These are phyloP conservation scores for Fusarium multiceps DNA, from an alignment of 2,329 filamentous ascomycete genomes.

Conservation along the genomic window DNA sequence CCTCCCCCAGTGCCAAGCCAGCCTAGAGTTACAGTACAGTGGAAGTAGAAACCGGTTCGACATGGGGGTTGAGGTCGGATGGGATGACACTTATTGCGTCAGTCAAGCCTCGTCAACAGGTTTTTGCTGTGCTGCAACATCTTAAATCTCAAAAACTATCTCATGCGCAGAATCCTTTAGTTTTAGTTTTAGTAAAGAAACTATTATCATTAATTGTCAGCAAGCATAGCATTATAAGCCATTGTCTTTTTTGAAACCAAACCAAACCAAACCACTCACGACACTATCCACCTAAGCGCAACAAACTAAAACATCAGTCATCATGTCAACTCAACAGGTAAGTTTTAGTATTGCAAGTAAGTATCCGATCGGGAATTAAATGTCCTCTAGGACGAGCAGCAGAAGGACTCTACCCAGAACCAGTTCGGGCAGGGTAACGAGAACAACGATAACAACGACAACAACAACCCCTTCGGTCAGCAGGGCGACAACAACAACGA, in stretches of 20 bases:
- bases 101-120: constrained; percentile 34
- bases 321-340: constrained; percentile 42
- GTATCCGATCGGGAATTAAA: constrained; percentile 6
- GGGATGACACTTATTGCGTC: constrained; percentile 47
- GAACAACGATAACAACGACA: constrained; percentile 7
- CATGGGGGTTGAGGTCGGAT: constrained; percentile 1
- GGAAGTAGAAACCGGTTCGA: constrained; percentile 41
- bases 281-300: background rate
- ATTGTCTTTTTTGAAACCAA: constrained; percentile 10
- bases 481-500: constrained; percentile 1
- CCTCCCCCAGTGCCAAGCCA: constrained; percentile 12
- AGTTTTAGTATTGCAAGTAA: background rate
- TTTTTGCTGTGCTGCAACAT: constrained; percentile 28
- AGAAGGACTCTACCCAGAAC: constrained; percentile 30
- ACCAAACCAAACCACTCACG: background rate
- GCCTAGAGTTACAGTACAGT: background rate
- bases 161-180: constrained; percentile 2
- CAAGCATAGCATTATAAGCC: constrained; percentile 10
- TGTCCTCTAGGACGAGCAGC: constrained; percentile 28
- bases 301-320: constrained; percentile 9
- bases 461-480: constrained; percentile 16
- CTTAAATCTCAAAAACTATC: constrained; percentile 40
- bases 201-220: constrained; percentile 11
- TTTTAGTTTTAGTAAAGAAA: constrained; percentile 12
- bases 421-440: constrained; percentile 10